Percentiles rank a stretch among this genome's conserved stretches.
These are phyloP conservation scores for Knoxdaviesia capensis DNA, from an alignment of 2,329 filamentous ascomycete species.

Conservation along the genomic window DNA sequence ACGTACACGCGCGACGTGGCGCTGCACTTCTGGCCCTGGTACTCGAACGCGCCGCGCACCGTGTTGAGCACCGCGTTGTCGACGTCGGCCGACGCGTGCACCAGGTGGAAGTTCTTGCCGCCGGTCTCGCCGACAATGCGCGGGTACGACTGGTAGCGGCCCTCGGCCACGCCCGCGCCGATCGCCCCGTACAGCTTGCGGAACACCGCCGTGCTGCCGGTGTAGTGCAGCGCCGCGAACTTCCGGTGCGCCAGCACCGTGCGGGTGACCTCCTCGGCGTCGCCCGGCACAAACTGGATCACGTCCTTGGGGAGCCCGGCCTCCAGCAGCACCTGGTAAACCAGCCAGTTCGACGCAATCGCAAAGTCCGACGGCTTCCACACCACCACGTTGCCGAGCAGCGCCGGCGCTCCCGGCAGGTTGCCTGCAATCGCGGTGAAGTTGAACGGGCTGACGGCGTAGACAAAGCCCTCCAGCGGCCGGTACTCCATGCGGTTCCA, in stretches of 20 bases:
- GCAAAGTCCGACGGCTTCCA: slow-evolving; percentile 93
- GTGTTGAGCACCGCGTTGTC: slow-evolving; percentile 65
- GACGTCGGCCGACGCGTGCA: slow-evolving; percentile 60
- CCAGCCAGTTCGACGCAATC: slow-evolving; percentile 75
- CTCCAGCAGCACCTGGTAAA: slow-evolving; percentile 80
- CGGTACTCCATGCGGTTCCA: slow-evolving; percentile 89
- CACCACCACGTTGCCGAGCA: slow-evolving; percentile 85
- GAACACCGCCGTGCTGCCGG: slow-evolving; percentile 83
- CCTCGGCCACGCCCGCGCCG: slow-evolving; percentile 59
- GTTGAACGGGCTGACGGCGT: slow-evolving; percentile 88
- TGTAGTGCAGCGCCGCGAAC: slow-evolving; percentile 88
- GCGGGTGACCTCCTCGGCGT: slow-evolving; percentile 67
- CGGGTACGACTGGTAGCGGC: slow-evolving; percentile 68
- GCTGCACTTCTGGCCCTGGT: slow-evolving; percentile 81
- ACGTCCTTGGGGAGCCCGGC: slow-evolving; percentile 77
- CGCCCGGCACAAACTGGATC: slow-evolving; percentile 82
- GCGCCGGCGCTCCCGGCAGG: slow-evolving; percentile 59
- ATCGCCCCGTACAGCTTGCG: slow-evolving; percentile 75
- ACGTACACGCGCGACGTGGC: slow-evolving; percentile 68
- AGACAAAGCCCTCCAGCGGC: slow-evolving; percentile 85
- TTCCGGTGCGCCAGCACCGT: slow-evolving; percentile 55
- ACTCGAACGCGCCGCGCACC: slow-evolving; percentile 75
- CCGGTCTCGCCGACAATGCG: slow-evolving; percentile 81
- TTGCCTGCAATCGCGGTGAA: slow-evolving; percentile 92
- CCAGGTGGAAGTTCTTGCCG: slow-evolving; percentile 81